Conservation (phyloP, 768 basidiomycete species). For the Russula vinacea region DNA sequence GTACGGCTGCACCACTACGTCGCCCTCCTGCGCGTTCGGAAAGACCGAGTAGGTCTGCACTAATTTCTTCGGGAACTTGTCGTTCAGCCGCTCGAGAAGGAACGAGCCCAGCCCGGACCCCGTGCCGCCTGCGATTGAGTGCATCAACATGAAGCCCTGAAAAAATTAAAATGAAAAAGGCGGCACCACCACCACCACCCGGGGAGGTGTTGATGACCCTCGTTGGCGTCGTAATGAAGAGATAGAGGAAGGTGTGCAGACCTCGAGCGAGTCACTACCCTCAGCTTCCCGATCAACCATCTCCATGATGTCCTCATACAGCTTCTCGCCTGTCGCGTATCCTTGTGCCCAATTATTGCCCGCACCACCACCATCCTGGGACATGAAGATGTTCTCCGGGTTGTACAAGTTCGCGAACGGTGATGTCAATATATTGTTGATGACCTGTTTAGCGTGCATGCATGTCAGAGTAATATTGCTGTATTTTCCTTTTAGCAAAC, state of each 20-base stretch:
- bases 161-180: neutral
- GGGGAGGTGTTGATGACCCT: no score
- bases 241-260: conserved; percentile 37
- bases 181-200: neutral
- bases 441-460: conserved; percentile 57
- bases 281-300: conserved; percentile 99
- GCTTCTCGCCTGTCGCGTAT: conserved; percentile 81
- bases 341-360: conserved; percentile 99
- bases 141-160: conserved; percentile 99
- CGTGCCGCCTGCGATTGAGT: conserved; percentile 98
- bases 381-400: conserved; percentile 95
- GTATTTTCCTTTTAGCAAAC: conserved; percentile 30
- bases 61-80: conserved; percentile 97
- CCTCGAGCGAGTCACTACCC: conserved; percentile 95
- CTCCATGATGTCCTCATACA: conserved; percentile 97
- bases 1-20: conserved; percentile 98
- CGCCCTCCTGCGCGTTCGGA: conserved; percentile 88
- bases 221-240: neutral
- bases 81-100: conserved; percentile 91
- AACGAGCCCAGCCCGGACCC: conserved; percentile 99
- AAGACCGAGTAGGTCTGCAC: conserved; percentile 99
- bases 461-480: conserved; percentile 2
- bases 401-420: conserved; percentile 92
- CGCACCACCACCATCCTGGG: conserved; percentile 97
- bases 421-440: conserved; percentile 89